Base-by-base conservation (phyloP, 2,329 filamentous ascomycete species). In the Exophiala sp. region DNA sequence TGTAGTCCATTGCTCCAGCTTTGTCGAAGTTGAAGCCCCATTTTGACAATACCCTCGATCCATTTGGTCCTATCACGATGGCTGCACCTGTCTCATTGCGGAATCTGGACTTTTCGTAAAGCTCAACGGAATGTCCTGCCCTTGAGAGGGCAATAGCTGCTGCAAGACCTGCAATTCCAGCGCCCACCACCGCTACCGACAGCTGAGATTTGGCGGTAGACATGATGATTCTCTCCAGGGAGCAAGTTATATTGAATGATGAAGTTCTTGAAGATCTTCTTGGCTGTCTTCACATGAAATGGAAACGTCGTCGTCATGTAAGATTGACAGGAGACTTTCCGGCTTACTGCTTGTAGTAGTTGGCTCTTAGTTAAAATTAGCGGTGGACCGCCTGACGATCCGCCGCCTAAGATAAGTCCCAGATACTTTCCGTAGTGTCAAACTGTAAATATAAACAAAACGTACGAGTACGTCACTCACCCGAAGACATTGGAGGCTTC, bases 41-140 rank as follows among this genome's bases (percentile, higher is more conserved):
- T 35, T 39, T 46, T n/a, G 54, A 46, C 12, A 69, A 60, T 18
- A 67, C 62, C 4, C 58, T 47, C 1, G 55, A 54, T 5, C 62
- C 66, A 50, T 70, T 69, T 4, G 66, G 66, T 1, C 64, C 60
- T 16, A 69, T 52, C n/a, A 61, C 35, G n/a, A 69, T 43, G 4
- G 65, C 66, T 3, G 67, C 66, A 2, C 66, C 67, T 3, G 63
- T 60, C 50, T 69, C 67, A 8, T 58, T 58, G 12, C 57, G 56
- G 47, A 69, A 67, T 8, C 46, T 43, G 6, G 67, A 69, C 36
- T 64, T 66, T 48, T 69, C 66, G 20, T 65, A 65, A 3, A 69
- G 55, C 61, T 67, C 35, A 16, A 59, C 50, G 38, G 54, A 52
- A 43, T 69, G 66, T 0, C 66, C 66, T 32, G 68, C 64, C 38